phyloP scores from a whole-genome alignment of 164 flowering plant species.

The Warburgia ugandensis region DNA sequence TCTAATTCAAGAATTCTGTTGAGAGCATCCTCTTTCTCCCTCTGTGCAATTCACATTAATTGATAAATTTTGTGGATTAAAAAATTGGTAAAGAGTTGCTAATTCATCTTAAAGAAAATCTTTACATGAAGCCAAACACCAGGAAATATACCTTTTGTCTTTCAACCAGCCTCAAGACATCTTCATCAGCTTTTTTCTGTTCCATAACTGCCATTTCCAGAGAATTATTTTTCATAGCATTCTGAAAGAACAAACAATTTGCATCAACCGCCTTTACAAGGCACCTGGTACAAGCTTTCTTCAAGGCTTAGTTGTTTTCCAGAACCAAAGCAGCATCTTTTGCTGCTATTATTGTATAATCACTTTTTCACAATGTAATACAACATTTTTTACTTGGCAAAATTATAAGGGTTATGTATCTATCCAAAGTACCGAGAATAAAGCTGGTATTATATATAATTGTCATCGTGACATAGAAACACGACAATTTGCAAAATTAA shows the following conservation, averaged over 20 bases:
- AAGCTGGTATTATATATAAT: too few species aligned
- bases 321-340: not conserved
- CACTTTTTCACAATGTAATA: too few species aligned
- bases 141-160: conserved; percentile 50
- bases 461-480: too few species aligned
- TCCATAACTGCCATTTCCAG: conserved; percentile 47
- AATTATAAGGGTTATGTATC: too few species aligned
- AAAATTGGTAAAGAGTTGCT: not conserved
- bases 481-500: too few species aligned
- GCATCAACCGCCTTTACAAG: not conserved
- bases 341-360: too few species aligned
- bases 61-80: not conserved
- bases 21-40: conserved; percentile 47
- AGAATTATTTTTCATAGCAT: conserved; percentile 26
- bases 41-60: conserved; percentile 34
- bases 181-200: conserved; percentile 59
- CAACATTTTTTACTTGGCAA: too few species aligned
- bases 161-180: conserved; percentile 48
- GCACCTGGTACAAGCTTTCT: not conserved
- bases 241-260: conserved; percentile 28
- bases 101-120: not conserved
- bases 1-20: conserved; percentile 42
- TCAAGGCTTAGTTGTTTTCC: not conserved
- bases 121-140: not conserved
- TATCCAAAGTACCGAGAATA: too few species aligned